Conservation (phyloP, 257 asterid genomes). For the Schizonepeta tenuifolia region DNA sequence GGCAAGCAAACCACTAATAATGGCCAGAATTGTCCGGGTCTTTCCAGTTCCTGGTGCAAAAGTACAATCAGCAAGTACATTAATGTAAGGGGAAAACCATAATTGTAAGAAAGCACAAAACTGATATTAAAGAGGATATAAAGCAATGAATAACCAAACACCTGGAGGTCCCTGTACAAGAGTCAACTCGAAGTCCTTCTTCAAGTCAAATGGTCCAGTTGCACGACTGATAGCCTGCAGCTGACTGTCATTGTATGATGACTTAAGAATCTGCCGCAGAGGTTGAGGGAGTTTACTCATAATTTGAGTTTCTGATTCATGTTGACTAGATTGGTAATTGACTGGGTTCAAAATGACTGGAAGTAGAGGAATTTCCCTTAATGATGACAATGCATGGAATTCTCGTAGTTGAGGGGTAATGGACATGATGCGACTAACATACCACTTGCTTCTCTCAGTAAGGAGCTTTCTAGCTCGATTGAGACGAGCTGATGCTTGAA, state of each 20-base stretch:
- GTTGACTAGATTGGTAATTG: constrained; percentile 48
- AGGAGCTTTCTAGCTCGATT: constrained; percentile 80
- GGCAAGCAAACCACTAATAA: constrained; percentile 84
- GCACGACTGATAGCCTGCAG: constrained; percentile 84
- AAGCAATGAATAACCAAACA: constrained; percentile 39
- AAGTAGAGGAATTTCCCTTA: constrained; percentile 85
- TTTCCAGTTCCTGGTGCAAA: constrained; percentile 84
- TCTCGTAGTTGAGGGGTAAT: constrained; percentile 97
- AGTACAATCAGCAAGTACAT: constrained; percentile 26
- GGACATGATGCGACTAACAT: constrained; percentile 80
- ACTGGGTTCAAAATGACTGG: constrained; percentile 84
- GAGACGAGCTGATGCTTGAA: constrained; percentile 82
- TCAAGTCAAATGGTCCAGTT: constrained; percentile 63
- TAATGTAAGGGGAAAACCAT: constrained; percentile 20
- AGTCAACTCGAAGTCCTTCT: constrained; percentile 68
- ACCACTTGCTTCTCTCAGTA: constrained; percentile 93
- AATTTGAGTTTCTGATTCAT: constrained; percentile 50
- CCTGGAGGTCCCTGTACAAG: constrained; percentile 99
- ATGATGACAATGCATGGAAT: constrained; percentile 93
- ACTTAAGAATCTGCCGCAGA: constrained; percentile 64
- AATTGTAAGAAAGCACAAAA: constrained; percentile 20
- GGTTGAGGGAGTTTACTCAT: constrained; percentile 63
- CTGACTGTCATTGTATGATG: constrained; percentile 86
- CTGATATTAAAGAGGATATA: not conserved
- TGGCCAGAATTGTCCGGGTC: constrained; percentile 91